A percentile compares a stretch with the other conserved stretches of the same genome.
phyloP scores from a whole-genome alignment of 768 basidiomycete genomes.

The Daedalea quercina region DNA sequence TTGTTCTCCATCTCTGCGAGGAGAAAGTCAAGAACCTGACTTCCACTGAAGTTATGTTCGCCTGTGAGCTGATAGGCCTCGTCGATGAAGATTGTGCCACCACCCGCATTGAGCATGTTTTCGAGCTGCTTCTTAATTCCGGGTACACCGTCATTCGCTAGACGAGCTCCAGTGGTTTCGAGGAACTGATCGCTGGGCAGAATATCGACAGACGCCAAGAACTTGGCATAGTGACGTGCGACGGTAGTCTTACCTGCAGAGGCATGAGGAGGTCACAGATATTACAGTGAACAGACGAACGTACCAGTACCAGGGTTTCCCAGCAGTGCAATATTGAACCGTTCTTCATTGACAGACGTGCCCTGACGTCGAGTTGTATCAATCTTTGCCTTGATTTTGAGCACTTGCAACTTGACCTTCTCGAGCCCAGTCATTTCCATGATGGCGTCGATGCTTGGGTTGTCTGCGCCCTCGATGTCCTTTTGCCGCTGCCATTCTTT shows the following conservation, averaged over 20 bases:
- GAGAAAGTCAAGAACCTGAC: constrained; percentile 60
- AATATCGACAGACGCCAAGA: constrained; percentile 47
- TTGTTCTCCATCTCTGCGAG: constrained; percentile 73
- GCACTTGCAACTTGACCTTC: constrained; percentile 51
- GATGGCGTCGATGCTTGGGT: constrained; percentile 51
- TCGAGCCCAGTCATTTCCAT: constrained; percentile 71
- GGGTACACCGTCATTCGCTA: constrained; percentile 51
- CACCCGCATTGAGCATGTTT: constrained; percentile 41
- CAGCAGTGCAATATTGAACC: constrained; percentile 55
- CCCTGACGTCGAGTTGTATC: constrained; percentile 49
- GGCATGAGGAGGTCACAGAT: too few relatives aligned
- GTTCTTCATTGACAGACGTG: constrained; percentile 39
- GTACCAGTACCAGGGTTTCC: constrained; percentile 74
- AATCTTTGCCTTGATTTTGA: constrained; percentile 54
- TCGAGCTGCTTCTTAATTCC: constrained; percentile 46
- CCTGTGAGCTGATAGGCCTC: constrained; percentile 62
- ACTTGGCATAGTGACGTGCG: constrained; percentile 56
- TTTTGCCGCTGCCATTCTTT: constrained; percentile 56
- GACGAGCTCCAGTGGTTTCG: constrained; percentile 56
- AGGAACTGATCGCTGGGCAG: constrained; percentile 47
- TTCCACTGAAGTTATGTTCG: constrained; percentile 40
- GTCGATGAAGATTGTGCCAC: constrained; percentile 63
- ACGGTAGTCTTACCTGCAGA: constrained; percentile 61
- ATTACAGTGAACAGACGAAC: constrained; percentile 6
- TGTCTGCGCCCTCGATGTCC: constrained; percentile 41